These are phyloP conservation scores for Apiotrichum domesticum DNA, from an alignment of 1,284 basidiomycete genomes.

Conservation along the genomic window DNA sequence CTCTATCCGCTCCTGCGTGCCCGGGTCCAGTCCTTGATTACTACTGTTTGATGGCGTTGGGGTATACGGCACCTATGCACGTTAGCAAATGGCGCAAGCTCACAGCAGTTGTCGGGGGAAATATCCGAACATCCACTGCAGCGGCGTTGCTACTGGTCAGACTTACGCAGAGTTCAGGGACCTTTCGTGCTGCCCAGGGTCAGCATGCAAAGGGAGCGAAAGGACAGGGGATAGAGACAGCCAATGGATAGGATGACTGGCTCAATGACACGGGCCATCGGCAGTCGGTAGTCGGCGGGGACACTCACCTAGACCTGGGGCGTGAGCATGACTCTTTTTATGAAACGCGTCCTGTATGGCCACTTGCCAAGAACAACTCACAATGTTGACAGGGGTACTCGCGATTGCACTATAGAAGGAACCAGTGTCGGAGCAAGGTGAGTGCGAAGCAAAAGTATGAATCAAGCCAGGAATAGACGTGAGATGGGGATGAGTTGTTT, in stretches of 20 bases:
- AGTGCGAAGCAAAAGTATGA: no score
- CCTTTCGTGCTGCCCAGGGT: constrained; percentile 37
- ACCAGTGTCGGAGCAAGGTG: background rate
- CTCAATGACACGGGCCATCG: no score
- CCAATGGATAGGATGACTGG: background rate
- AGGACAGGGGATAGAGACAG: background rate
- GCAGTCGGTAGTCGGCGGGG: no score
- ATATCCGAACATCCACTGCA: background rate
- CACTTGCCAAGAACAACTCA: constrained; percentile 15
- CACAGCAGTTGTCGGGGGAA: background rate
- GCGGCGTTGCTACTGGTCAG: background rate
- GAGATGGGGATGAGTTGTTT: no score
- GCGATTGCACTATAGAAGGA: constrained; percentile 37
- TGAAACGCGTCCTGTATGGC: no score
- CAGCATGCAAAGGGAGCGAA: background rate
- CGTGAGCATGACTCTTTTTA: background rate
- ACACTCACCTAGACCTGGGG: constrained; percentile 24
- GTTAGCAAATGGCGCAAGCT: background rate
- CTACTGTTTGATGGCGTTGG: constrained; percentile 24
- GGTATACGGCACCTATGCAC: constrained; percentile 42
- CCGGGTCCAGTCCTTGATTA: constrained; percentile 27
- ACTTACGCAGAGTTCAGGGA: constrained; percentile 46
- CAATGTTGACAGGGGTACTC: constrained; percentile 49
- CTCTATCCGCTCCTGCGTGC: constrained; percentile 32
- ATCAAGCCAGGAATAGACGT: no score